Base-by-base conservation (phyloP, 2,329 filamentous ascomycete genomes). In the Coleophoma crateriformis region DNA sequence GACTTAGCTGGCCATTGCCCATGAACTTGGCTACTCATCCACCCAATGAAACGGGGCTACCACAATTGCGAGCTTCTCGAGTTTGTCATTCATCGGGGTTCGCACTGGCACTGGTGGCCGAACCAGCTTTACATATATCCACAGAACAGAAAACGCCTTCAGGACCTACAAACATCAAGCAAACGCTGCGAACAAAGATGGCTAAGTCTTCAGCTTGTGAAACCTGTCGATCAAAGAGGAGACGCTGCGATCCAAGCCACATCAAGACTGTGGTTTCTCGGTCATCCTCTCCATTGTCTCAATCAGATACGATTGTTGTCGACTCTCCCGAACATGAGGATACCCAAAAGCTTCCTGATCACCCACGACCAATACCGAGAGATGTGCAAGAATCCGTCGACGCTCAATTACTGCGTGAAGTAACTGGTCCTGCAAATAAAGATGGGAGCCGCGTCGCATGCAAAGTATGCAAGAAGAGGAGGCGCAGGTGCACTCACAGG, bases 401-500 rank as follows among this genome's bases (percentile, higher is more conserved):
- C 32, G 41, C 41, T 14, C 41, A 44, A 32, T 33, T 44, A 33
- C 14, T 44, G 11, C 41, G 13, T 27, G 41, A 44, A 44, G 38
- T 20, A 41, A 14, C 19, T 19, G 19, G 19, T 6, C 19, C 41
- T 14, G 19, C 22, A 5, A 33, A 2, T 5, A 27, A 22, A n/a
- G n/a, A 19, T 5, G 32, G 10, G n/a, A 12, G 11, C 8, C n/a
- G 19, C 19, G 19, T 19, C 11, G 19, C 41, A 14, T 44, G 41
- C 41, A 32, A 12, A 12, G 19, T 14, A 27, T 15, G 43, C 33
- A 47, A 32, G 39, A 32, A 19, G 50, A 50, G 13, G 41, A 55
- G 27, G 50, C 47, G n/a, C 12, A 20, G 41, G 6, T 44, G 41
- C 20, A 20, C n/a, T 12, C 41, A 44, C 10, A n/a, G 17, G 19